phyloP scores from a whole-genome alignment of 345 rosid genomes.

The Atalantia buxifolia region DNA sequence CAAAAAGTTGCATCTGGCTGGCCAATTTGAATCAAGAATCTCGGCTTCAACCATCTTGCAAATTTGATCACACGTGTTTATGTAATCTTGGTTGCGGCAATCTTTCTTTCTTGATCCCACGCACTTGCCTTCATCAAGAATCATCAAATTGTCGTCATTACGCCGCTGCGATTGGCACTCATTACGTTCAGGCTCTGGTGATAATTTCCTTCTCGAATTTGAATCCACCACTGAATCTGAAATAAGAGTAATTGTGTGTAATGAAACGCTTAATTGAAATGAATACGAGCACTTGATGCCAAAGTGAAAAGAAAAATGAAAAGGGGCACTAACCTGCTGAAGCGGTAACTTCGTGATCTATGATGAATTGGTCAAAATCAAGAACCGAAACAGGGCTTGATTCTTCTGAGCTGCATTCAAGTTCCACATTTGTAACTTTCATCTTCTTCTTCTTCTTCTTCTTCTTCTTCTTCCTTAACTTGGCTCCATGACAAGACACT shows the following conservation, averaged over 20 bases:
- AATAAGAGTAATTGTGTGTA: not conserved
- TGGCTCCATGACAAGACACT: no score
- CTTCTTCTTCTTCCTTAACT: constrained; percentile 12
- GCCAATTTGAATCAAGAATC: constrained; percentile 28
- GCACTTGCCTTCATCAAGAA: constrained; percentile 8
- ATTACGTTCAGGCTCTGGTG: constrained; percentile 23
- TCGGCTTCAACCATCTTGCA: constrained; percentile 23
- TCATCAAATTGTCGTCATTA: constrained; percentile 9
- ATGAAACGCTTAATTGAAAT: not conserved
- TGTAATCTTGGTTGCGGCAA: not conserved
- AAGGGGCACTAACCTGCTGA: constrained; percentile 33
- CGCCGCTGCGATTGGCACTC: not conserved
- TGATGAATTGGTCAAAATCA: constrained; percentile 48
- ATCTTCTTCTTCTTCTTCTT: constrained; percentile 34
- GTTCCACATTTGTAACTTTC: constrained; percentile 28
- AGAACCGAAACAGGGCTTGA: constrained; percentile 92
- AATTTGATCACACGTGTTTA: constrained; percentile 24
- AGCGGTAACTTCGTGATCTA: constrained; percentile 30
- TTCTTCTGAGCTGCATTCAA: constrained; percentile 51
- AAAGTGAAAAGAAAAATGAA: not conserved
- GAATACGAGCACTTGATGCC: not conserved
- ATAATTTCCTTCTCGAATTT: constrained; percentile 26
- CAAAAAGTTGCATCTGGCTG: not conserved
- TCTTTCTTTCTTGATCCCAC: constrained; percentile 11
- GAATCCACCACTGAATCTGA: constrained; percentile 10